phyloP scores from a whole-genome alignment of 352 stramenopile species.

The Globisporangium cystogenes region DNA sequence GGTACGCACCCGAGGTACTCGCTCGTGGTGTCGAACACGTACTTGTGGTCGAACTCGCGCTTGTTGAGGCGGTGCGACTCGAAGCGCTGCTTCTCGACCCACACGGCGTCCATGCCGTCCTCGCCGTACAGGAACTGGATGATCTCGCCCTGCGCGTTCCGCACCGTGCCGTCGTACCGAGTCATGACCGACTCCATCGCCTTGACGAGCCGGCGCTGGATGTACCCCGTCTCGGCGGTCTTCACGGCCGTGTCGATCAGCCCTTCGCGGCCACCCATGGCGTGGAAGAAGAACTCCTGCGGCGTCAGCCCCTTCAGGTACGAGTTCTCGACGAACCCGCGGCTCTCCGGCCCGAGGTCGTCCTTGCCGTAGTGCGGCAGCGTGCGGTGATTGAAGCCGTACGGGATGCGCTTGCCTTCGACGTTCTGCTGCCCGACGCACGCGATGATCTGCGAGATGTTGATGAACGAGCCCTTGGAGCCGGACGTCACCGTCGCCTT shows the following conservation, averaged over 20 bases:
- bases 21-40: conserved; percentile 90
- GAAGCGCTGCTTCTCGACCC: conserved; percentile 98
- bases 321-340: conserved; percentile 99
- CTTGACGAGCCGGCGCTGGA: conserved; percentile 99
- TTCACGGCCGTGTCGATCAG: conserved; percentile 99
- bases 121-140: conserved; percentile 93
- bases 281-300: conserved; percentile 99
- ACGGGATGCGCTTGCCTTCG: conserved; percentile 97
- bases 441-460: conserved; percentile 99
- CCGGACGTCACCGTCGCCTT: conserved; percentile 99
- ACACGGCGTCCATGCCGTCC: conserved; percentile 99
- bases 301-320: conserved; percentile 95
- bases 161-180: conserved; percentile 98
- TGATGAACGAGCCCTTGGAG: conserved; percentile 99
- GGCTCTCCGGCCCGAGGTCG: conserved; percentile 96
- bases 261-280: conserved; percentile 98
- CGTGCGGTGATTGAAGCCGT: conserved; percentile 94
- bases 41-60: conserved; percentile 92
- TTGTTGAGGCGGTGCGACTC: conserved; percentile 89
- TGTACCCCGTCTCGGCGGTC: conserved; percentile 99
- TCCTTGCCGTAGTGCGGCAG: conserved; percentile 96
- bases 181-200: conserved; percentile 99
- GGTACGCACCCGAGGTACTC: conserved; percentile 90
- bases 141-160: conserved; percentile 89
- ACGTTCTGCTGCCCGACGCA: conserved; percentile 99